A percentile compares a stretch with the other conserved stretches of the same genome.
Evolutionary conservation across 768 basidiomycete genomes (phyloP).

Genomic region (Lactifluus volemus): DNA sequence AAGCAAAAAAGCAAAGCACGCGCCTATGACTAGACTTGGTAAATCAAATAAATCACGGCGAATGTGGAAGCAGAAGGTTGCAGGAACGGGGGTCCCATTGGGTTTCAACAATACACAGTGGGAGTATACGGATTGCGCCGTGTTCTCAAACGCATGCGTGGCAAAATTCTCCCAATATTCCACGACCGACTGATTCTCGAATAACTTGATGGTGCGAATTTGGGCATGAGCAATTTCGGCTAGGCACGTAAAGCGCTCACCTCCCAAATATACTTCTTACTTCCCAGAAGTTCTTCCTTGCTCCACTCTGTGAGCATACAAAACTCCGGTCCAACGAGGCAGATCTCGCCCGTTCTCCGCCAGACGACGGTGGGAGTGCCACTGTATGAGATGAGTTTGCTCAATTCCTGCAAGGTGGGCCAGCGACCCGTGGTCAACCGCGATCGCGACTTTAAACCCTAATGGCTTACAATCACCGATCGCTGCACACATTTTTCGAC

Average conservation of each 20-base stretch:
- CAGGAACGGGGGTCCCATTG: conserved; percentile 73
- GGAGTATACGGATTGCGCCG: conserved; percentile 90
- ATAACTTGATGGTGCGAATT: conserved; percentile 44
- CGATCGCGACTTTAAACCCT: background rate
- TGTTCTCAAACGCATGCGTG: conserved; percentile 94
- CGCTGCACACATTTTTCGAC: conserved; percentile 94
- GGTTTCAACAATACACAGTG: conserved; percentile 87
- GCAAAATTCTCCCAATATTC: conserved; percentile 98
- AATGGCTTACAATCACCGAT: conserved; percentile 63
- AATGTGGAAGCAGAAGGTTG: conserved; percentile 95
- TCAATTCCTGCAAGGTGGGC: conserved; percentile 60
- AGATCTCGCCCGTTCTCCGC: conserved; percentile 97
- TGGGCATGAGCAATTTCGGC: background rate
- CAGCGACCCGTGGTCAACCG: conserved; percentile 5
- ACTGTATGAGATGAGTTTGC: conserved; percentile 94
- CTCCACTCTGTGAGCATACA: conserved; percentile 90
- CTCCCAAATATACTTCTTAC: conserved; percentile 59
- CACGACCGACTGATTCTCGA: conserved; percentile 92
- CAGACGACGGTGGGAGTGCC: conserved; percentile 97
- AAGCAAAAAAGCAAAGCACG: conserved; percentile 19
- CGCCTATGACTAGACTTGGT: conserved; percentile 83
- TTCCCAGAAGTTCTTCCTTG: conserved; percentile 65
- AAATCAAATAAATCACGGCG: conserved; percentile 87
- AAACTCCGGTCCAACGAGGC: conserved; percentile 94
- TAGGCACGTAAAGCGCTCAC: conserved; percentile 26